Conservation (phyloP, 345 rosid species). For the Lumnitzera racemosa region DNA sequence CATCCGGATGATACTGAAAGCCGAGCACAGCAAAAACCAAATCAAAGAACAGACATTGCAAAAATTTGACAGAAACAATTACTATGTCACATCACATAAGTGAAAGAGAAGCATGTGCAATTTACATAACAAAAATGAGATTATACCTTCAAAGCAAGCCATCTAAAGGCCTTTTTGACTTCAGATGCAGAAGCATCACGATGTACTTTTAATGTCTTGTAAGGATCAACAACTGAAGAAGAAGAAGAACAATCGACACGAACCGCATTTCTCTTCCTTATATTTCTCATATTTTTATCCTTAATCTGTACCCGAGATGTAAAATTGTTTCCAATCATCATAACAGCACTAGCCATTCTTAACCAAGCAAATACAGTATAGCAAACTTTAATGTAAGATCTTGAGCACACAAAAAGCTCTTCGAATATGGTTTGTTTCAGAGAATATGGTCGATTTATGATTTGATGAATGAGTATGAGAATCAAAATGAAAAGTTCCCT, state of each 20-base stretch:
- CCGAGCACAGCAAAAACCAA: background rate
- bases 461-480: too few species aligned
- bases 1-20: conserved; percentile 95
- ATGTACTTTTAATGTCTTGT: conserved; percentile 57
- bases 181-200: conserved; percentile 79
- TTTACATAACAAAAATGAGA: too few species aligned
- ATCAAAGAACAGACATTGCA: background rate
- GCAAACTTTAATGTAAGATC: too few species aligned
- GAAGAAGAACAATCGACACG: conserved; percentile 22
- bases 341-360: too few species aligned
- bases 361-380: too few species aligned
- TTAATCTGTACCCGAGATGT: background rate
- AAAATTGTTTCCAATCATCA: background rate
- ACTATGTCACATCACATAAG: too few species aligned
- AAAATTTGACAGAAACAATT: too few species aligned
- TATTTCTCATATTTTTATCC: conserved; percentile 20
- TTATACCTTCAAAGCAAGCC: conserved; percentile 71
- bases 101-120: too few species aligned
- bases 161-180: conserved; percentile 80
- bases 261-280: conserved; percentile 17
- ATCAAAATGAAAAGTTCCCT: too few species aligned
- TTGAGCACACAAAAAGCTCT: too few species aligned
- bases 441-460: too few species aligned
- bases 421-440: too few species aligned
- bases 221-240: conserved; percentile 59